These are phyloP conservation scores for Nemania serpens DNA, from an alignment of 2,329 filamentous ascomycete species.

Conservation along the genomic window DNA sequence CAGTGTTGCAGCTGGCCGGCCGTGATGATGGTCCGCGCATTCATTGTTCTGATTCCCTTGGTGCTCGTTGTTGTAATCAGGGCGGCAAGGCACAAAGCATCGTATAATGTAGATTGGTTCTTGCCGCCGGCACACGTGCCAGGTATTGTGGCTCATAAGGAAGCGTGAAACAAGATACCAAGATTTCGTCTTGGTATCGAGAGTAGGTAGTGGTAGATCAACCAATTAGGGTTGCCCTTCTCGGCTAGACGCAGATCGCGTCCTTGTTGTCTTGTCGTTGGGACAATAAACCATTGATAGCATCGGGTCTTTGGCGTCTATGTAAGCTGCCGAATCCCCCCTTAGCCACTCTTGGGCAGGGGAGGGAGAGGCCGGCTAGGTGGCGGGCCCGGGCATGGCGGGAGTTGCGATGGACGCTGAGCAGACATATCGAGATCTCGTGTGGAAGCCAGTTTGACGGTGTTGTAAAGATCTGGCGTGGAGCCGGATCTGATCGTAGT, in stretches of 20 bases:
- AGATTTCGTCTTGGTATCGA: conserved; percentile 32
- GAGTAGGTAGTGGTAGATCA: conserved; percentile 28
- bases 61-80: conserved; percentile 17
- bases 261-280: conserved; percentile 30
- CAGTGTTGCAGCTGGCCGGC: conserved; percentile 3
- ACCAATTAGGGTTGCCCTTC: conserved; percentile 29
- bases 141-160: conserved; percentile 27
- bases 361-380: conserved; percentile 68
- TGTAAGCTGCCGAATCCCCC: too few species aligned
- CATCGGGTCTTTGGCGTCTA: too few species aligned
- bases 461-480: conserved; percentile 27
- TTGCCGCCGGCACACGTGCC: conserved; percentile 31
- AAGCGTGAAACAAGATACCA: conserved; percentile 28
- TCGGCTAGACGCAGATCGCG: conserved; percentile 16
- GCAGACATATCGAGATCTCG: conserved; percentile 55
- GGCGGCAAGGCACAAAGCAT: conserved; percentile 8
- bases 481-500: conserved; percentile 14
- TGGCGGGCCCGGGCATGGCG: conserved; percentile 69
- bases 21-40: conserved; percentile 2
- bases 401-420: conserved; percentile 67
- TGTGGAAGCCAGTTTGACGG: conserved; percentile 38
- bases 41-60: conserved; percentile 5
- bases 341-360: conserved; percentile 64
- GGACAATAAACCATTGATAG: conserved; percentile 25
- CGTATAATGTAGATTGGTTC: conserved; percentile 26